Percentiles rank a stretch among this genome's conserved stretches.
phyloP scores from a whole-genome alignment of 768 basidiomycete species.

The Termitomyces sp. region DNA sequence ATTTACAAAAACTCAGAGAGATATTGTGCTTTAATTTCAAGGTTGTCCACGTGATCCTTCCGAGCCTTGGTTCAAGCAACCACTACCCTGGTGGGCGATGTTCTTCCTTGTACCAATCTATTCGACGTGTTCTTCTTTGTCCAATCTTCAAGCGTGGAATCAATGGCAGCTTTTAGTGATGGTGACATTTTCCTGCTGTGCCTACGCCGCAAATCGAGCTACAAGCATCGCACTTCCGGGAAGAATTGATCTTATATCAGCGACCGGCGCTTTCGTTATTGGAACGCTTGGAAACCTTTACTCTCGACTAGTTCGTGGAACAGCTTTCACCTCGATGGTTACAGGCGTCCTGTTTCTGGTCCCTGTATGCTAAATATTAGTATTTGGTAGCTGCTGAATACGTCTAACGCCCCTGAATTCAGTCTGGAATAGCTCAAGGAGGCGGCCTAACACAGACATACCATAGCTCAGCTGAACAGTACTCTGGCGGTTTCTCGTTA shows the following conservation, averaged over 20 bases:
- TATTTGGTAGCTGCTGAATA: not conserved
- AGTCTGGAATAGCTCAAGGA: conserved; percentile 75
- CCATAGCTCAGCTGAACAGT: conserved; percentile 57
- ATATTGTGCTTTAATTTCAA: conserved; percentile 22
- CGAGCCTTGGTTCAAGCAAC: conserved; percentile 76
- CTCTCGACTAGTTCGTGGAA: conserved; percentile 67
- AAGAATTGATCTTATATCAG: conserved; percentile 69
- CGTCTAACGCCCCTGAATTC: conserved; percentile 6
- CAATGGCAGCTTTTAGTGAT: conserved; percentile 71
- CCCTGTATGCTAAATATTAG: conserved; percentile 48
- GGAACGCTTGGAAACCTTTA: conserved; percentile 81
- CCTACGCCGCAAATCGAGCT: conserved; percentile 65
- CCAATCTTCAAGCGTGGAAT: conserved; percentile 67
- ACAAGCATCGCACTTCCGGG: conserved; percentile 57
- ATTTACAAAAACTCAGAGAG: not conserved
- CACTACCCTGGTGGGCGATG: conserved; percentile 78
- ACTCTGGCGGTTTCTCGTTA: conserved; percentile 72
- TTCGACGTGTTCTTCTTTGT: conserved; percentile 66
- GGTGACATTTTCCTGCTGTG: conserved; percentile 72
- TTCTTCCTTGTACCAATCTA: conserved; percentile 74
- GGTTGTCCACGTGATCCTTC: conserved; percentile 70
- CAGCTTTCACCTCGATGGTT: conserved; percentile 89
- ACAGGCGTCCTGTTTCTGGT: conserved; percentile 89
- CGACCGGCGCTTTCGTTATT: conserved; percentile 71
- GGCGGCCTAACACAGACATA: conserved; percentile 63